phyloP scores from a whole-genome alignment of 2,329 filamentous ascomycete species.

The Penicillium oxalicum region DNA sequence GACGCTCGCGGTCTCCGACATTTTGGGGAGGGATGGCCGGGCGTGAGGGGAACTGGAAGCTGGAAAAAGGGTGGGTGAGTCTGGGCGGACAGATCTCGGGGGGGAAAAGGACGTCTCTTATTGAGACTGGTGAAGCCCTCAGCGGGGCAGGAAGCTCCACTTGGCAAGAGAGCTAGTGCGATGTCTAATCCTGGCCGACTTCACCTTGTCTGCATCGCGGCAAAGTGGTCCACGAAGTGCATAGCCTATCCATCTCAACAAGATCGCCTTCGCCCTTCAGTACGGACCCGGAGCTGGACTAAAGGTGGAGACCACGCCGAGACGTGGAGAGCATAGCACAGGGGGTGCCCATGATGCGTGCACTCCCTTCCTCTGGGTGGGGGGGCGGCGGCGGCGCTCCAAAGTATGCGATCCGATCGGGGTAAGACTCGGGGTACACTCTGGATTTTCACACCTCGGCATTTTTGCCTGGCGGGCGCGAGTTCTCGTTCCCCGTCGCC shows the following conservation, averaged over 20 bases:
- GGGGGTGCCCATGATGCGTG: slow-evolving; percentile 5
- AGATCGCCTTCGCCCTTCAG: slow-evolving; percentile 3
- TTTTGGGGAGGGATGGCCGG: slow-evolving; percentile 9
- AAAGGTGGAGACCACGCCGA: background rate
- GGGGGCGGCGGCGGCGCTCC: background rate
- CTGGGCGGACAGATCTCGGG: slow-evolving; percentile 2
- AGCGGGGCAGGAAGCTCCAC: slow-evolving; percentile 17
- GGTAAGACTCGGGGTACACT: background rate
- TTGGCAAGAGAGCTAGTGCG: slow-evolving; percentile 8
- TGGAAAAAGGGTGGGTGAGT: background rate
- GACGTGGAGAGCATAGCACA: background rate
- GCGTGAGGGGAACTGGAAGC: background rate
- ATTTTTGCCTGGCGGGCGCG: background rate
- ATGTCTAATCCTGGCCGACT: slow-evolving; percentile 14
- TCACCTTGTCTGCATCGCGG: slow-evolving; percentile 1
- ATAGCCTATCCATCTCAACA: slow-evolving; percentile 1
- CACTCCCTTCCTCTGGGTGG: slow-evolving; percentile 4
- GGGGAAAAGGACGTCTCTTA: slow-evolving; percentile 4
- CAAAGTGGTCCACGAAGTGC: background rate
- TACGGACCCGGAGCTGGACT: slow-evolving; percentile 1
- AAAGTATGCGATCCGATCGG: slow-evolving; percentile 3
- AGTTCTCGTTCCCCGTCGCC: background rate
- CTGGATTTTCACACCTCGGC: background rate
- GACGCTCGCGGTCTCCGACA: slow-evolving; percentile 13
- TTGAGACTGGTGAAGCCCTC: slow-evolving; percentile 6